phyloP scores from a whole-genome alignment of 352 stramenopile genomes.

The Pythium oligandrum region DNA sequence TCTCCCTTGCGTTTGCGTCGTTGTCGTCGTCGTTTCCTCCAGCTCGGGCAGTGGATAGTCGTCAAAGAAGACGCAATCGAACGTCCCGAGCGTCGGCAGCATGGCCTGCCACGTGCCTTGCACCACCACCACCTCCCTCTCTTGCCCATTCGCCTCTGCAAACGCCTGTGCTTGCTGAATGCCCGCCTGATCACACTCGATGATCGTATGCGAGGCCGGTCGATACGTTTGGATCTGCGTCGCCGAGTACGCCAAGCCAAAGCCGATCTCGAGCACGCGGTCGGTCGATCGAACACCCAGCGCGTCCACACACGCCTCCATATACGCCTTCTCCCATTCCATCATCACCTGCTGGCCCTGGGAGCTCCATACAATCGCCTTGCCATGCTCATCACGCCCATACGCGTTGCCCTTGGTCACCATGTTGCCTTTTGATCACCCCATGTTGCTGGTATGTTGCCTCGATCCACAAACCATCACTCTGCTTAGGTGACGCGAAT shows the following conservation, averaged over 20 bases:
- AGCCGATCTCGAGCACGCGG: slow-evolving; percentile 84
- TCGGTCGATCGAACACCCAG: slow-evolving; percentile 37
- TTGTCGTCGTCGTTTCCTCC: slow-evolving; percentile 14
- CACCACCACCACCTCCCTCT: slow-evolving; percentile 34
- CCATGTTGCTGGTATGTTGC: background rate
- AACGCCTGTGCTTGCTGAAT: slow-evolving; percentile 45
- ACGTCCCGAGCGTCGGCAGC: slow-evolving; percentile 43
- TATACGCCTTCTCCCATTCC: slow-evolving; percentile 83
- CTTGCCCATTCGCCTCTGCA: slow-evolving; percentile 17
- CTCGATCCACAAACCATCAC: slow-evolving; percentile 5
- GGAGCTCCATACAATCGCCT: slow-evolving; percentile 61
- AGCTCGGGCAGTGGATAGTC: slow-evolving; percentile 73
- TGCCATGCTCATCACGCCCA: slow-evolving; percentile 33
- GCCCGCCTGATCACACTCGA: slow-evolving; percentile 72
- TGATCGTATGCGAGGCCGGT: slow-evolving; percentile 59
- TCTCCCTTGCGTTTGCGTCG: background rate
- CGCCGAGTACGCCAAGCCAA: slow-evolving; percentile 79
- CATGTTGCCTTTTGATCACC: slow-evolving; percentile 10
- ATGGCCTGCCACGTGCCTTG: slow-evolving; percentile 65
- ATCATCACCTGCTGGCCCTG: slow-evolving; percentile 85
- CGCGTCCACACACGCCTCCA: slow-evolving; percentile 66
- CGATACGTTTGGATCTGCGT: slow-evolving; percentile 54
- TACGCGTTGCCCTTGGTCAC: slow-evolving; percentile 41
- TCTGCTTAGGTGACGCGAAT: slow-evolving; percentile 15
- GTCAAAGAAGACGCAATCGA: slow-evolving; percentile 83